Percentiles rank a stretch among this genome's conserved stretches.
Conservation (phyloP, 1,284 basidiomycete species). For the Ganoderma lingzhi region DNA sequence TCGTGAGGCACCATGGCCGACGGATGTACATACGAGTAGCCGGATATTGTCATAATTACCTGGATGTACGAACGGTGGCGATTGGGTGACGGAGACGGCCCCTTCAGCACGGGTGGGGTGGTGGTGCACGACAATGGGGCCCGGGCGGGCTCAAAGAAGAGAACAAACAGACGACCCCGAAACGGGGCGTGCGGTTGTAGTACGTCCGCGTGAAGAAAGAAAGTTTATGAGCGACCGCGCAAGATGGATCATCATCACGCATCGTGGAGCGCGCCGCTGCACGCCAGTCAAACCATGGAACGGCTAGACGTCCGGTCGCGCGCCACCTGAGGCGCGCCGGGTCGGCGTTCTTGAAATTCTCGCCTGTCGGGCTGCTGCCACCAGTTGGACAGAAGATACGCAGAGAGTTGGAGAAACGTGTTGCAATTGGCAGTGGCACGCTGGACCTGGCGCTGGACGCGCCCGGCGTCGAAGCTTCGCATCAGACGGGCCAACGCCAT, state of each 20-base stretch:
- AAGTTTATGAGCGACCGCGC: not conserved
- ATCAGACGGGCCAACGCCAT: not conserved
- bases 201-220: not conserved
- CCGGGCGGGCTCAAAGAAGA: not conserved
- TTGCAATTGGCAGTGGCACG: not conserved
- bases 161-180: conserved; percentile 6
- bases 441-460: not conserved
- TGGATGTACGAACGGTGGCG: not conserved
- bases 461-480: not conserved
- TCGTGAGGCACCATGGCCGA: not conserved
- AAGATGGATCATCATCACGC: not conserved
- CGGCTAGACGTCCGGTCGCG: not conserved
- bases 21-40: not conserved
- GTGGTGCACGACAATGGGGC: not conserved
- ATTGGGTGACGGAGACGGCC: not conserved
- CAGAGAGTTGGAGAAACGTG: not conserved
- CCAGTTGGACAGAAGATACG: not conserved
- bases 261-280: not conserved
- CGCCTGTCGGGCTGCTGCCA: not conserved
- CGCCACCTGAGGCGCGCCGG: not conserved
- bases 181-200: not conserved
- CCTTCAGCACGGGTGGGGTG: not conserved
- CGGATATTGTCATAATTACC: not conserved
- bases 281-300: not conserved
- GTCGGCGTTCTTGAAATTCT: not conserved